Base-by-base conservation (phyloP, 345 rosid genomes). In the Mercurialis annua region DNA sequence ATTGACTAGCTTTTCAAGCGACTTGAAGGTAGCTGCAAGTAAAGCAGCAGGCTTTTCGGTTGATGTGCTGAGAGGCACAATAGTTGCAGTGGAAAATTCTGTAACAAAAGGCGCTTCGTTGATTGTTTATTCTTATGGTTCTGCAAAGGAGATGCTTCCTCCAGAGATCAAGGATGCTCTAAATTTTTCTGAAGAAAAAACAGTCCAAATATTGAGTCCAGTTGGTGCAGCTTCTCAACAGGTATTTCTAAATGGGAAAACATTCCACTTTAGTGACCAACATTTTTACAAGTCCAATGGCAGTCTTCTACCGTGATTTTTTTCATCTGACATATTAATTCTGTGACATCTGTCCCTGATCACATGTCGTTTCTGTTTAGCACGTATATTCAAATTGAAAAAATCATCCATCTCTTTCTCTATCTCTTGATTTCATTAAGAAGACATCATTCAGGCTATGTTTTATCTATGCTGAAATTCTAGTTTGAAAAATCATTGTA, bases 141-240 rank as follows among this genome's bases (percentile, higher is more conserved):
- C 86, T 73, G 79, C 85, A 29, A 94, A 94, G 79, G 89, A 82
- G 18, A 30, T 73, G 55, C 95, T 94, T 73, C 92, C 99, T 73
- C 76, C 89, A 51, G 87, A 85, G 78, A 75, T 86, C 50, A 87
- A 70, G 68, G 83, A 69, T 70, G 77, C 76, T 6, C 76, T 94
- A 64, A 79, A 71, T 73, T 62, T 87, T 26, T 86, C 86, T n/a
- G 99, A 94, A 80, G 95, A 84, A 62, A 85, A 67, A 73, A 82
- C 84, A 55, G 64, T 46, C 36, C 66, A 81, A 82, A 53, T 84
- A 50, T 59, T 79, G 73, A 77, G 71, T 73, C 96, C 96, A 57
- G 27, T 91, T 49, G 89, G 91, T 51, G 67, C 83, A 57, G 82
- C 86, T 71, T 75, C 83, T 70, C 81, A 85, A 65, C 86, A 89